These are phyloP conservation scores for Parastagonospora nodorum DNA, from an alignment of 2,329 filamentous ascomycete genomes.

Conservation along the genomic window DNA sequence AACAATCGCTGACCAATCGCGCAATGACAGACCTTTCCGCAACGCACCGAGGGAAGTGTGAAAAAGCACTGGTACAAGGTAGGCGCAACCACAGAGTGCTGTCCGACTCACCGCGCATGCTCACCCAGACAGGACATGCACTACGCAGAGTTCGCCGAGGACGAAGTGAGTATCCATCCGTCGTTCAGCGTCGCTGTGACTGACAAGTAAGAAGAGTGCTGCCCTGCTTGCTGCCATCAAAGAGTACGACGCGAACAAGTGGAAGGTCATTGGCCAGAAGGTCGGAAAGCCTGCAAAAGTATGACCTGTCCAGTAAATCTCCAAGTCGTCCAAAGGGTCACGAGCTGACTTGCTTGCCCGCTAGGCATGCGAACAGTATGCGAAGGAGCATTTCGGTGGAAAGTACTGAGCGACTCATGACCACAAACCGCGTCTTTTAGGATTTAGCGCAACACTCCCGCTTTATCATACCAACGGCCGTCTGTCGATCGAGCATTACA, in stretches of 20 bases:
- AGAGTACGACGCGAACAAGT: conserved; percentile 98
- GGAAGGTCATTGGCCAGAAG: conserved; percentile 96
- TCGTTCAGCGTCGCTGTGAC: conserved; percentile 16
- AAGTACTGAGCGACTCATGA: conserved; percentile 49
- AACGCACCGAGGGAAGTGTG: conserved; percentile 92
- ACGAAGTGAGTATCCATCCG: conserved; percentile 69
- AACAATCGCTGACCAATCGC: conserved; percentile 22
- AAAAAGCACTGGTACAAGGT: conserved; percentile 99
- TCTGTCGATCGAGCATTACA: conserved; percentile 37
- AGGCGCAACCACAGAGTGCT: conserved; percentile 27
- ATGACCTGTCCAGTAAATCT: conserved; percentile 27
- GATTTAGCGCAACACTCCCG: conserved; percentile 36
- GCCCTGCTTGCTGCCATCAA: conserved; percentile 92
- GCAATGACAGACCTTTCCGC: conserved; percentile 76
- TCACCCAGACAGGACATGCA: conserved; percentile 82
- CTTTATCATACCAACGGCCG: conserved; percentile 47
- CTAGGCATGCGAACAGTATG: conserved; percentile 87
- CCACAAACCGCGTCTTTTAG: conserved; percentile 47
- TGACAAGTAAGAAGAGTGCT: conserved; percentile 63
- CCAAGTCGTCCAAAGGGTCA: conserved; percentile 3
- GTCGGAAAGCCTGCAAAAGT: conserved; percentile 98
- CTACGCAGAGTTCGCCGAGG: conserved; percentile 96
- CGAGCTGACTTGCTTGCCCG: conserved; percentile 17
- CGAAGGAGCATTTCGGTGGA: conserved; percentile 87
- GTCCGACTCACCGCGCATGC: conserved; percentile 22